A percentile compares a stretch with the other conserved stretches of the same genome.
phyloP scores from a whole-genome alignment of 257 asterid species.

The Hygrophila difformis region DNA sequence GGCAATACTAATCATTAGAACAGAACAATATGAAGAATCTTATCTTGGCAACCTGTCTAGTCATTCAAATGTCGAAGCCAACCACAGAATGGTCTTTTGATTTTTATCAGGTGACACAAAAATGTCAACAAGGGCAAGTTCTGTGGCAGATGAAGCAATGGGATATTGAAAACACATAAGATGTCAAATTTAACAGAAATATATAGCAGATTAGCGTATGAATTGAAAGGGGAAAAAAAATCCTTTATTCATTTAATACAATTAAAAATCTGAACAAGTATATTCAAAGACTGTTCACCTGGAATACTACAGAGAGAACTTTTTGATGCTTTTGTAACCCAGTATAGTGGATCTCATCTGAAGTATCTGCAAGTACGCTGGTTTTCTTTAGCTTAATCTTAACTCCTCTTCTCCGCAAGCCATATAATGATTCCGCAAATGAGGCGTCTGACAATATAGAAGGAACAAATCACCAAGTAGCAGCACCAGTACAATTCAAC shows the following conservation, averaged over 20 bases:
- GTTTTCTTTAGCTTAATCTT: constrained; percentile 38
- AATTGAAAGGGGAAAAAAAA: background rate
- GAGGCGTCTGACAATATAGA: constrained; percentile 63
- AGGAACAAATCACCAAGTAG: constrained; percentile 17
- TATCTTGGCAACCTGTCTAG: background rate
- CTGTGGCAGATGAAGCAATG: background rate
- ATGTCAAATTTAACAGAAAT: constrained; percentile 3
- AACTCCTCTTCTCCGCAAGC: constrained; percentile 77
- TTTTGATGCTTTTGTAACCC: constrained; percentile 75
- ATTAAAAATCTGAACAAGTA: constrained; percentile 4
- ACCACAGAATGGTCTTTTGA: background rate
- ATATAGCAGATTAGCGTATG: constrained; percentile 1
- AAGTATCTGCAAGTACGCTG: constrained; percentile 21
- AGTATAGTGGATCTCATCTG: constrained; percentile 44
- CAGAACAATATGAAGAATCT: background rate
- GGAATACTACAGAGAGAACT: constrained; percentile 77
- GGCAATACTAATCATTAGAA: no score
- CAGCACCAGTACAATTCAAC: constrained; percentile 4
- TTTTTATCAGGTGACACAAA: background rate
- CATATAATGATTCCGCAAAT: constrained; percentile 89
- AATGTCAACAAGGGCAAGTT: constrained; percentile 2
- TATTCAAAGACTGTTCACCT: constrained; percentile 39
- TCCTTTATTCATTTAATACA: constrained; percentile 1
- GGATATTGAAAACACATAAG: background rate
- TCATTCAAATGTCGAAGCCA: background rate